Percentiles rank a stretch among this genome's conserved stretches.
phyloP scores from a whole-genome alignment of 2,329 filamentous ascomycete genomes.

The Neopestalotiopsis sp. region DNA sequence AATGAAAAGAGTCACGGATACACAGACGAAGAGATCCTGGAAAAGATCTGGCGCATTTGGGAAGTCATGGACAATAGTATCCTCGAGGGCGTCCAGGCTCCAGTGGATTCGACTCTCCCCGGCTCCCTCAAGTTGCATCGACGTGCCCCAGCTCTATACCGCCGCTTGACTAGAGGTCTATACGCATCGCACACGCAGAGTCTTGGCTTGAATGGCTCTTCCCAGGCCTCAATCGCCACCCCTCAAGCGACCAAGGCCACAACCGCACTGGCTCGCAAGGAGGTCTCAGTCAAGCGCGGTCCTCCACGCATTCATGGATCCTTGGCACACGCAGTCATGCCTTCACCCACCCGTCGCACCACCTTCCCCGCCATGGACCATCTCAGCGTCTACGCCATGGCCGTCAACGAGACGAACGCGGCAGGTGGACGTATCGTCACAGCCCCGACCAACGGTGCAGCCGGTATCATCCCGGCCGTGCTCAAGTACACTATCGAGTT shows the following conservation, averaged over 20 bases:
- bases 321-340: constrained; percentile 49
- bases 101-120: constrained; percentile 45
- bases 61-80: constrained; percentile 58
- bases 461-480: constrained; percentile 55
- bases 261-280: constrained; percentile 25
- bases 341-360: constrained; percentile 50
- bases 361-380: constrained; percentile 57
- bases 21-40: constrained; percentile 52
- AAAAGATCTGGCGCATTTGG: constrained; percentile 55
- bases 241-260: constrained; percentile 18
- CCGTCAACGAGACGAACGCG: constrained; percentile 59
- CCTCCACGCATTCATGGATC: constrained; percentile 50
- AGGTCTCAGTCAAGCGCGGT: constrained; percentile 32
- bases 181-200: constrained; percentile 42
- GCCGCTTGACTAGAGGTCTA: constrained; percentile 49
- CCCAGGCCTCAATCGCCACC: constrained; percentile 14
- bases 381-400: constrained; percentile 55
- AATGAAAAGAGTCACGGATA: constrained; percentile 58
- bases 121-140: constrained; percentile 53
- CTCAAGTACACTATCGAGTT: constrained; percentile 57
- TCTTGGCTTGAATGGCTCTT: constrained; percentile 20
- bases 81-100: constrained; percentile 52
- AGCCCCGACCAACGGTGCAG: constrained; percentile 55
- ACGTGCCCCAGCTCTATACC: constrained; percentile 51
- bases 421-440: constrained; percentile 56